These are phyloP conservation scores for Aeminium ludgeri DNA, from an alignment of 495 filamentous ascomycete species.

Conservation along the genomic window DNA sequence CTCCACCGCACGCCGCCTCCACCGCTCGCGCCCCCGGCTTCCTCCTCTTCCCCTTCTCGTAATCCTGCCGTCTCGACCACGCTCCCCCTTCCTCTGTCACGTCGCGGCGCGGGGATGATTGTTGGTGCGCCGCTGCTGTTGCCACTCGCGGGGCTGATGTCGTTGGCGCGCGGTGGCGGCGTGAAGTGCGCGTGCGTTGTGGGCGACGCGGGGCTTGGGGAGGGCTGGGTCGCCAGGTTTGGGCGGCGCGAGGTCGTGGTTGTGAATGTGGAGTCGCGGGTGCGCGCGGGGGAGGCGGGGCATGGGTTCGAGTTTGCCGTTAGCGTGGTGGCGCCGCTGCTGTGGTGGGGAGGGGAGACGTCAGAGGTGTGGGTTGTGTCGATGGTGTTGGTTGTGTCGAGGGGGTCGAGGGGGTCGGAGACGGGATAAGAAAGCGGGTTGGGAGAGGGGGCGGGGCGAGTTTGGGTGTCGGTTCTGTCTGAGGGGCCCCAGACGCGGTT, in stretches of 20 bases:
- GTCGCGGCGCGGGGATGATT: background rate
- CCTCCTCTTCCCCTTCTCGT: background rate
- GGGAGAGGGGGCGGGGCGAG: background rate
- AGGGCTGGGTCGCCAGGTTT: background rate
- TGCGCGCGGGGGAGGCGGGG: background rate
- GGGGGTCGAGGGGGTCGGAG: background rate
- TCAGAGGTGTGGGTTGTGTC: background rate
- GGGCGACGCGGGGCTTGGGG: background rate
- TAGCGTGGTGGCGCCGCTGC: background rate
- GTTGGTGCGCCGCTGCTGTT: background rate
- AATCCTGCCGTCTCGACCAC: background rate
- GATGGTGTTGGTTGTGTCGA: background rate
- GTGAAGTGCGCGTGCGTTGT: background rate
- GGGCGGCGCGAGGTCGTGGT: background rate
- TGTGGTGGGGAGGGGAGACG: background rate
- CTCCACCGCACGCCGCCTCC: too few species aligned
- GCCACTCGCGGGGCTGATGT: background rate
- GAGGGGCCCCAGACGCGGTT: slow-evolving; percentile 22
- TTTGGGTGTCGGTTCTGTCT: background rate
- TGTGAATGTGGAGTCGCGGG: background rate
- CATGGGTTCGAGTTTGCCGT: background rate
- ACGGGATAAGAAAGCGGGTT: background rate
- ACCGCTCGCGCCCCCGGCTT: background rate
- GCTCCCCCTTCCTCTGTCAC: background rate
- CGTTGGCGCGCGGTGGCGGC: background rate